Percentiles rank a stretch among this genome's conserved stretches.
phyloP scores from a whole-genome alignment of 1,139 yeast species.

The Candida labiduridarum region DNA sequence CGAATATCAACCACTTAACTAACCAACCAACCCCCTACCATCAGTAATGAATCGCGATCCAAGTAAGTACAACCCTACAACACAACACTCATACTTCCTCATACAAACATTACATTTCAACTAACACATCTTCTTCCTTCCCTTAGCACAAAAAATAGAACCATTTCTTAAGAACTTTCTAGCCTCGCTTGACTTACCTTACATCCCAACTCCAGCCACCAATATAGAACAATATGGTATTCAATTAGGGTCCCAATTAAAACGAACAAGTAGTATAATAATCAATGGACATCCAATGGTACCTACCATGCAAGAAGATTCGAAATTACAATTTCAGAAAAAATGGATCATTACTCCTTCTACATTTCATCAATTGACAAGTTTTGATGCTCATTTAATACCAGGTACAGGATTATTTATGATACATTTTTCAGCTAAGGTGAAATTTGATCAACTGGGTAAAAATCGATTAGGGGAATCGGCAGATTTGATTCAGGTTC shows the following conservation, averaged over 20 bases:
- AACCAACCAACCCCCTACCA: background rate
- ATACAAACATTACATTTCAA: background rate
- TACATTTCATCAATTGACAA: slow-evolving; percentile 63
- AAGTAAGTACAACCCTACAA: slow-evolving; percentile 22
- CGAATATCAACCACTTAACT: background rate
- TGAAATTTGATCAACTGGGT: slow-evolving; percentile 75
- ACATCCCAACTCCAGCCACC: slow-evolving; percentile 27
- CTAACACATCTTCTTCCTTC: slow-evolving; percentile 5
- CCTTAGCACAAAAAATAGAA: slow-evolving; percentile 45
- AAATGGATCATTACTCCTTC: slow-evolving; percentile 64
- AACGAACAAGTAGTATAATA: slow-evolving; percentile 51
- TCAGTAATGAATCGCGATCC: slow-evolving; percentile 23
- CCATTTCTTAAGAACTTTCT: slow-evolving; percentile 45
- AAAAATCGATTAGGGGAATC: slow-evolving; percentile 62
- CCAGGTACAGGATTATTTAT: slow-evolving; percentile 66
- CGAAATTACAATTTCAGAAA: slow-evolving; percentile 62
- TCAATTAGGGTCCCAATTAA: slow-evolving; percentile 51
- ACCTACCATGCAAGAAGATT: slow-evolving; percentile 40
- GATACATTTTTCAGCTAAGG: slow-evolving; percentile 62
- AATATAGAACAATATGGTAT: slow-evolving; percentile 54
- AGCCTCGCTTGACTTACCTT: slow-evolving; percentile 41
- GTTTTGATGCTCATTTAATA: slow-evolving; percentile 68
- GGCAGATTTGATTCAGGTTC: slow-evolving; percentile 42
- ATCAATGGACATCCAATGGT: slow-evolving; percentile 67
- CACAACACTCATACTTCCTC: background rate